Evolutionary conservation across 2,329 filamentous ascomycete genomes (phyloP), one percentile per base, ranked within the genome.

Genomic region (Elsinoe necatrix): DNA sequence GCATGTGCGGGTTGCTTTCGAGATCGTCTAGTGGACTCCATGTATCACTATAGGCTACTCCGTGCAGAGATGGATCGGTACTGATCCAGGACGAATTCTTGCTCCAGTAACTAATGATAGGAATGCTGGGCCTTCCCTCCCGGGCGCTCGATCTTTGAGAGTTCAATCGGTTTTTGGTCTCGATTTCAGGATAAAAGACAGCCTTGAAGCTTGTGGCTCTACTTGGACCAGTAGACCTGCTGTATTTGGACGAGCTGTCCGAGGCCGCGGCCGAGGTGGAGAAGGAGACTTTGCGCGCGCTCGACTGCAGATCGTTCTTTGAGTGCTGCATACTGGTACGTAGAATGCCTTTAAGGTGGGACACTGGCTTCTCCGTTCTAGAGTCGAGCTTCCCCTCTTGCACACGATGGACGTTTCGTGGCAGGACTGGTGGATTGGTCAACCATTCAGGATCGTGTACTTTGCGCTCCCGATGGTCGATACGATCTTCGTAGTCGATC

Each of bases 371-470:
- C 39, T 35, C 20, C 51, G 42, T 29, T 27, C 48, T 12, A 54
- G 54, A 31, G 35, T 18, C n/a, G 54, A 52, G 8, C 58, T 51
- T 14, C 55, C 56, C 8, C 56, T 6, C 12, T 55, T 58, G 21
- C 56, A 51, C 4, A 11, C 25, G 48, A 12, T 52, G 48, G 3
- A 34, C 20, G 16, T 52, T 9, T 8, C 29, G 29, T 37, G 18
- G 60, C 54, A 16, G 59, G 48, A 48, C 58, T 74, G 63, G 57
- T 75, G 74, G 0, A 70, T 71, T 35, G 61, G 62, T 64, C 62
- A 55, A 61, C 61, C 47, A 29, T 63, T 69, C 60, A 65, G 67
- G 47, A 62, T 64, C 50, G 61, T 66, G 63, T 14, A 62, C 37
- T 59, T 64, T 41, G 52, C 55, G 55, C 57, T 67, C 23, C 52